Conservation (phyloP, 805 yeast species). For the Spathaspora boniae region DNA sequence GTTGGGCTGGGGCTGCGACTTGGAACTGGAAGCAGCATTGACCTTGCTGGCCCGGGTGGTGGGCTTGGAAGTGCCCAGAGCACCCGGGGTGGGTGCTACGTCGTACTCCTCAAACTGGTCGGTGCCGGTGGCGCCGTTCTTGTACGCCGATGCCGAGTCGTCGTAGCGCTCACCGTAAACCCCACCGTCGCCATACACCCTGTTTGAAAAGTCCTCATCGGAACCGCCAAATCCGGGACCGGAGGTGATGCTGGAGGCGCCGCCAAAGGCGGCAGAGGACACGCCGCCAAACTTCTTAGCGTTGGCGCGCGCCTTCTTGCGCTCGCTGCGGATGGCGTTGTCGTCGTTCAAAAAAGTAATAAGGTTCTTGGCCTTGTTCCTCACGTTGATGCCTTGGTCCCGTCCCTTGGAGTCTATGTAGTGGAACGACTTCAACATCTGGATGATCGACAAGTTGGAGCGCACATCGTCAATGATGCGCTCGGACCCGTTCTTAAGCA, state of each 20-base stretch:
- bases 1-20: slow-evolving; percentile 8
- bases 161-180: slow-evolving; percentile 65
- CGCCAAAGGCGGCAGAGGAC: slow-evolving; percentile 52
- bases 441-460: slow-evolving; percentile 72
- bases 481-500: slow-evolving; percentile 90
- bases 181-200: slow-evolving; percentile 72
- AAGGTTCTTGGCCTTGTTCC: slow-evolving; percentile 83
- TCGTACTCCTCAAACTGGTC: slow-evolving; percentile 62
- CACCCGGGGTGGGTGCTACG: slow-evolving; percentile 21
- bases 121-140: slow-evolving; percentile 30
- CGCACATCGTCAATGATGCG: slow-evolving; percentile 94
- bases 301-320: slow-evolving; percentile 87
- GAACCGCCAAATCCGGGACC: slow-evolving; percentile 26
- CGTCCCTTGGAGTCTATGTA: slow-evolving; percentile 90
- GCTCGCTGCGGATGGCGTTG: slow-evolving; percentile 68
- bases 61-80: slow-evolving; percentile 27
- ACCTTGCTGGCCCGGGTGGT: slow-evolving; percentile 36
- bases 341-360: slow-evolving; percentile 73
- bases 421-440: slow-evolving; percentile 89
- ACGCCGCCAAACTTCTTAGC: slow-evolving; percentile 81
- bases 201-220: slow-evolving; percentile 48
- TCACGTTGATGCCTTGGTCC: slow-evolving; percentile 93
- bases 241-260: slow-evolving; percentile 37
- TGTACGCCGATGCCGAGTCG: slow-evolving; percentile 47
- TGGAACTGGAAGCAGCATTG: slow-evolving; percentile 23